phyloP scores from a whole-genome alignment of 331 rosid species.

The Erythrophleum ivorense region DNA sequence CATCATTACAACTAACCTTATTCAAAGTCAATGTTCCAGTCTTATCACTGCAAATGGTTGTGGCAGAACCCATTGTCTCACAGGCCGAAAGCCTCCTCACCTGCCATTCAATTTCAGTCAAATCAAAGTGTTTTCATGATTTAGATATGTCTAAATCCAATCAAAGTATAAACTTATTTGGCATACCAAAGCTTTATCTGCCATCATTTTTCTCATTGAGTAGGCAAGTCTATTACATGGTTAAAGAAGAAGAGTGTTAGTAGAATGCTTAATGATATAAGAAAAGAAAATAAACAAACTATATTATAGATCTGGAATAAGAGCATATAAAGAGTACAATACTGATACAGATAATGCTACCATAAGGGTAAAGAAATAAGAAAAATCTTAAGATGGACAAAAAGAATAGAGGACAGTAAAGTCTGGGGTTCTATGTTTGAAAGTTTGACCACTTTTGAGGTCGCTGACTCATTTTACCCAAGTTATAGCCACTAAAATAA shows the following conservation, averaged over 20 bases:
- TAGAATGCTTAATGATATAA: not conserved
- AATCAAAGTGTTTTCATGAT: conserved; percentile 1
- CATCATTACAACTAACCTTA: conserved; percentile 56
- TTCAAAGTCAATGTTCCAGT: conserved; percentile 95
- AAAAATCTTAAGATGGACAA: conserved; percentile 12
- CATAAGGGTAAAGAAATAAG: conserved; percentile 6
- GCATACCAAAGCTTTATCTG: conserved; percentile 98
- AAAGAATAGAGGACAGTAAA: not conserved
- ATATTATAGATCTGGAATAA: conserved; percentile 1
- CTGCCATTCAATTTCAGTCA: conserved; percentile 50
- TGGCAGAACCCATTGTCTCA: conserved; percentile 99
- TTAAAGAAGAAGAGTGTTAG: conserved; percentile 16
- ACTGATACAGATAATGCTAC: not conserved
- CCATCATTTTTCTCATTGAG: conserved; percentile 99
- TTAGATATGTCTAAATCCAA: conserved; percentile 18
- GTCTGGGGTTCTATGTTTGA: not conserved
- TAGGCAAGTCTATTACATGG: conserved; percentile 75
- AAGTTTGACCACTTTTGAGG: not conserved
- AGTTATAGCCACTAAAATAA: not conserved
- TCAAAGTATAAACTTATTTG: conserved; percentile 14
- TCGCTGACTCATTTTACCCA: not conserved
- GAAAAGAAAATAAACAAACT: not conserved
- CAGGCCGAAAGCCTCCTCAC: conserved; percentile 99
- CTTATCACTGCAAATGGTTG: conserved; percentile 97
- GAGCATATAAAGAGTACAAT: not conserved